Base-by-base conservation (phyloP, 1,284 basidiomycete species). In the Ceratobasidium sp. region DNA sequence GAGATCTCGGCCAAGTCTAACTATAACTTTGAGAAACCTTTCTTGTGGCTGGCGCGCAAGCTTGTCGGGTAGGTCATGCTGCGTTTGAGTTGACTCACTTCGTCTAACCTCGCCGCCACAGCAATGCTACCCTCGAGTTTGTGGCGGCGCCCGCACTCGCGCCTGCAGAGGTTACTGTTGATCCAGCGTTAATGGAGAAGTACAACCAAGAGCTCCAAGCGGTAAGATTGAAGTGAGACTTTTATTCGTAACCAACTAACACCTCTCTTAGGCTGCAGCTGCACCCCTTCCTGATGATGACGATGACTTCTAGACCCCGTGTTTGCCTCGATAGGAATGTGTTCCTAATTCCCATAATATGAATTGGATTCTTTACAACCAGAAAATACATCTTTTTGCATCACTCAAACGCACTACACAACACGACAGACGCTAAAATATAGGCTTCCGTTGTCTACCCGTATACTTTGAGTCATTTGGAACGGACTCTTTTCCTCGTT, bases 1-100 rank as follows among this genome's bases (percentile, higher is more conserved):
- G 97, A 99, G 81, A 99, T 99, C 79, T 98, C 96, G 4, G 97
- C 97, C 76, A 99, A 99, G 85, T 98, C 95, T 67, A 99, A 99
- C 88, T 99, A 99, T 85, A 99, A 99, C 88, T 99, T 99, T 80
- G 97, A 99, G 85, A 98, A 99, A 84, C 97, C 97, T 61, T 99
- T 99, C 94, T 89, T 99, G 76, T 99, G 97, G 97, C 88, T 99
- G 80, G 97, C 95, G 71, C 90, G 96, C 84, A 99, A 99, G 86
- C 87, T 99, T 75, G 95, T 97, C 77, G 97, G 96, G 94, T 94
- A 78, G 76, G 92, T 84, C 4, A n/a, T 23, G 23, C 2, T 10
- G 21, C 14, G 12, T 2, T 26, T 46, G n/a, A n/a, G 26, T 12
- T 30, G 59, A 30, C 34, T 71, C 72, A 30, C 55, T 28, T 71